Percentiles rank a stretch among this genome's conserved stretches.
phyloP scores from a whole-genome alignment of 148 eudicot species.

The Chenopodium quinoa region DNA sequence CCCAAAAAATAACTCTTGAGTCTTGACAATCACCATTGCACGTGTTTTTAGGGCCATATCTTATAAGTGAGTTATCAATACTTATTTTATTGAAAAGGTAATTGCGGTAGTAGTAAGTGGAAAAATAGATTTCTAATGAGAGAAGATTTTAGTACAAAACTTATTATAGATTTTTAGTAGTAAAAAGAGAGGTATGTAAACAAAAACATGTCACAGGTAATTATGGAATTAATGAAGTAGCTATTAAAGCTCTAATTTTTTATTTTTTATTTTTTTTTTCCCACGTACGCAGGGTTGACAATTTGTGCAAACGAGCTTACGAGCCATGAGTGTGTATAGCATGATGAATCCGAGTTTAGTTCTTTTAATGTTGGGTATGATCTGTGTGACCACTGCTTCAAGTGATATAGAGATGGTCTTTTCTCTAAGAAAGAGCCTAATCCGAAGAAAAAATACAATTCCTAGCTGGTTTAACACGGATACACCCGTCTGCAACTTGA shows the following conservation, averaged over 20 bases:
- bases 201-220: too few relatives aligned
- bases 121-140: too few relatives aligned
- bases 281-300: neutral
- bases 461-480: conserved; percentile 62
- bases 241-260: neutral
- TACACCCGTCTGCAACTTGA: conserved; percentile 64
- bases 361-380: conserved; percentile 28
- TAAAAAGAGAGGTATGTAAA: too few relatives aligned
- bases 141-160: too few relatives aligned
- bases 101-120: too few relatives aligned
- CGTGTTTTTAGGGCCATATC: too few relatives aligned
- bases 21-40: too few relatives aligned
- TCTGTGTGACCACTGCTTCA: conserved; percentile 30
- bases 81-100: too few relatives aligned
- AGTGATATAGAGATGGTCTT: conserved; percentile 43
- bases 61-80: too few relatives aligned
- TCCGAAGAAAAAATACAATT: conserved; percentile 36
- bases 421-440: conserved; percentile 47
- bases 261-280: neutral
- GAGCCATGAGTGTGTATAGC: conserved; percentile 11
- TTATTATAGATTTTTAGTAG: too few relatives aligned
- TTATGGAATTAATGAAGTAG: neutral
- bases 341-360: conserved; percentile 21
- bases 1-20: too few relatives aligned
- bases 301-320: neutral